Evolutionary conservation across 106 monocot genomes (phyloP), one percentile per base, ranked within the genome.

Genomic region (Allium sativum): DNA sequence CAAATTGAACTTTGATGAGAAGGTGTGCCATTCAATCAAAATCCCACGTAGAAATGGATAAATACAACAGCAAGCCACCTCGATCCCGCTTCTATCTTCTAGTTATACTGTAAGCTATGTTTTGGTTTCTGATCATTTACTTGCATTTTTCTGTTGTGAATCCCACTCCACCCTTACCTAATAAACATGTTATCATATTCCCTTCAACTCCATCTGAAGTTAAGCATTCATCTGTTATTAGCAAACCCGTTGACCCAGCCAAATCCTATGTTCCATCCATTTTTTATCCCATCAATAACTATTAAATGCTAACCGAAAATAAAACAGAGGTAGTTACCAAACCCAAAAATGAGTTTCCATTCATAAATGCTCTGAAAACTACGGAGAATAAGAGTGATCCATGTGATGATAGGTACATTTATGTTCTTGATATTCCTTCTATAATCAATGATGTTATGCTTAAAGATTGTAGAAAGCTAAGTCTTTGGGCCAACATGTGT

Each of bases 401-500:
- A 2, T 95, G 95, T 57, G 72, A 68, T 13, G 90, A 87, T 40
- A 71, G 84, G 68, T 95, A 95, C 68, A 75, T 95, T 55, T 95
- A 90, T 54, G 81, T 84, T 45, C 84, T 87, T 44, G 86, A 95
- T 53, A 78, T 95, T 0, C 95, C 95, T 1, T 7, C 73, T 0
- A 67, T 75, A 12, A 90, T 90, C 72, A 95, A 95, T 47, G 68
- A 57, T 8, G 77, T 82, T 55, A 90, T 95, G 70, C 73, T 90
- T 47, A 73, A 55, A 44, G 68, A 90, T 9, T 95, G 90, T 58
- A 41, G 54, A 14, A 74, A 73, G 40, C 71, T 90, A 10, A 82
- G 76, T 63, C 78, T 70, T 10, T 90, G 86, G 86, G 86, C 81
- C 59, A 79, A 95, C 64, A 86, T 95, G 90, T 95, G 94, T 65